Conservation (phyloP, 768 basidiomycete species). For the Hygrophorus pudorinus region DNA sequence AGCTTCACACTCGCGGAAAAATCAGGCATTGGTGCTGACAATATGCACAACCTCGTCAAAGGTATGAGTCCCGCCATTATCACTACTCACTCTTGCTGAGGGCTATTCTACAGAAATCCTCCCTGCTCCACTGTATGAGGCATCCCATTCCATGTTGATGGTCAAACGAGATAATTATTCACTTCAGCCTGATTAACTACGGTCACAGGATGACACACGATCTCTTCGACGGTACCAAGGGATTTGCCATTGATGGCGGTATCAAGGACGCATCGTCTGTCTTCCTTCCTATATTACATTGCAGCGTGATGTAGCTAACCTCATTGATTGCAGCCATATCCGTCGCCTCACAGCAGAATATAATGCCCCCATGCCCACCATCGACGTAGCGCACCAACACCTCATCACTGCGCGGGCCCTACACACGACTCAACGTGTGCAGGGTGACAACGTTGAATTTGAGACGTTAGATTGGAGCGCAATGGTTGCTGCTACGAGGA, state of each 20-base stretch:
- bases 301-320: background rate
- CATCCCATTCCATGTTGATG: slow-evolving; percentile 1
- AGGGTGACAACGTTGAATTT: slow-evolving; percentile 40
- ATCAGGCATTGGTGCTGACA: slow-evolving; percentile 61
- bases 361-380: slow-evolving; percentile 59
- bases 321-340: slow-evolving; percentile 41
- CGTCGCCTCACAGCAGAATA: slow-evolving; percentile 56
- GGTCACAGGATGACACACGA: slow-evolving; percentile 63
- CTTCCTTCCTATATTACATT: background rate
- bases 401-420: slow-evolving; percentile 71
- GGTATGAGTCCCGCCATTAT: slow-evolving; percentile 26
- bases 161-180: background rate
- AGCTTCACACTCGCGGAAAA: slow-evolving; percentile 80
- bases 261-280: slow-evolving; percentile 72
- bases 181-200: slow-evolving; percentile 43
- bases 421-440: slow-evolving; percentile 38
- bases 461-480: slow-evolving; percentile 77
- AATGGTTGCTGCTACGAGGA: slow-evolving; percentile 66
- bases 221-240: slow-evolving; percentile 61
- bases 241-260: slow-evolving; percentile 80
- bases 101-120: slow-evolving; percentile 40
- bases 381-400: slow-evolving; percentile 69
- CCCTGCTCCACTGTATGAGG: slow-evolving; percentile 48
- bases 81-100: background rate
- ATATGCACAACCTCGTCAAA: slow-evolving; percentile 47